Evolutionary conservation across 805 yeast genomes (phyloP).

Genomic region (Jamesozyma piceae): DNA sequence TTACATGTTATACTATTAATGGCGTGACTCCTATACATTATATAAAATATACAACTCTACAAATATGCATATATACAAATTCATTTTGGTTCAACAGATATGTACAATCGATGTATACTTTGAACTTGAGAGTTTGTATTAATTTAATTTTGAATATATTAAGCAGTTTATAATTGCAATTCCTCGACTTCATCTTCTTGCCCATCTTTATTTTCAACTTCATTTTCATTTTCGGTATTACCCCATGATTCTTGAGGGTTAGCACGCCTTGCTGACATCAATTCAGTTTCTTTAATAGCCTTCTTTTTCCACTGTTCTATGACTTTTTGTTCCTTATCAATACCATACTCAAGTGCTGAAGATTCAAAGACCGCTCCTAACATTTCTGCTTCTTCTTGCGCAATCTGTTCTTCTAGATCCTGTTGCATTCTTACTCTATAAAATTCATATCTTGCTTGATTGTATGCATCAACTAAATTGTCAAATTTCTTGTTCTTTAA

Average conservation of each 20-base stretch:
- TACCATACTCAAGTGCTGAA: slow-evolving; percentile 56
- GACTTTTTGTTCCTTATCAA: slow-evolving; percentile 59
- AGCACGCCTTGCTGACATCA: slow-evolving; percentile 39
- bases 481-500: slow-evolving; percentile 30
- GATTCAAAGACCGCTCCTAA: slow-evolving; percentile 66
- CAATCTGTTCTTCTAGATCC: slow-evolving; percentile 62
- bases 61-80: too few relatives aligned
- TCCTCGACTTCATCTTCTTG: slow-evolving; percentile 5
- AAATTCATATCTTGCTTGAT: slow-evolving; percentile 78
- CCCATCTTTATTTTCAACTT: not conserved
- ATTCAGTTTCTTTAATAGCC: slow-evolving; percentile 56
- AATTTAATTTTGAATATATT: too few relatives aligned
- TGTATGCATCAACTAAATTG: slow-evolving; percentile 58
- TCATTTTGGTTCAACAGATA: not conserved
- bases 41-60: too few relatives aligned
- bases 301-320: slow-evolving; percentile 66
- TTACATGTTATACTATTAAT: not conserved
- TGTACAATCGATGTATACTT: not conserved
- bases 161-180: not conserved
- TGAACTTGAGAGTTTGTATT: too few relatives aligned
- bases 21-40: not conserved
- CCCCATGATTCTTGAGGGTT: slow-evolving; percentile 28
- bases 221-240: not conserved
- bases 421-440: slow-evolving; percentile 77
- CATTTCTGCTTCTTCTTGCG: slow-evolving; percentile 79